Evolutionary conservation across 352 stramenopile species (phyloP), one percentile per base, ranked within the genome.

Genomic region (Pythium aquatile): DNA sequence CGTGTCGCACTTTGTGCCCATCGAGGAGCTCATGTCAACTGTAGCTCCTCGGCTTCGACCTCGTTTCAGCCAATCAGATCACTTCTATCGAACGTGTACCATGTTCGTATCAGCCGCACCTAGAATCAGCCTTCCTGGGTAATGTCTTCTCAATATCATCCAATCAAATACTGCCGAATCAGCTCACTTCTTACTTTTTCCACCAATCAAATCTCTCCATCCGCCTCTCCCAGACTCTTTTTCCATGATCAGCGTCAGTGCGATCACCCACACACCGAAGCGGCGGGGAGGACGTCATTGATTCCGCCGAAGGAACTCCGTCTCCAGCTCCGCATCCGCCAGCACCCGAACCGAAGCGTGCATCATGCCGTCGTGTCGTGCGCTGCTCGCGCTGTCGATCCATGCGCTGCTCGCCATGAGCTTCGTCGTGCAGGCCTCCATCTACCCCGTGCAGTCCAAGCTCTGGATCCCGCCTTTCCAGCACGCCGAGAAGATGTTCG

Each of bases 401-500:
- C 44, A 51, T 51, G 44, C 44, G 44, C 44, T 51, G 44, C 44
- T 51, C 44, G 44, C 44, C n/a, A n/a, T 10, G 7, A 51, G 44
- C 9, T 17, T 32, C 35, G 24, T 35, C 55, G 51, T 58, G 17
- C 56, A 70, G 16, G 82, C 81, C 47, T 93, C 85, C 16, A 87
- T 91, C 53, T 93, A 93, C 61, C 77, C 76, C 6, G 69, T 93
- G 16, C n/a, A 76, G 46, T 91, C 79, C 65, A 82, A 76, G 58
- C 73, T 84, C 33, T 93, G 85, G 85, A 76, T 93, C 39, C 85
- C 85, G 2, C 79, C 86, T 3, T 93, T 89, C 64, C 86, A 95
- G 66, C 85, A 86, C 56, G 85, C 86, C 8, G 86, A 95, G 69
- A 95, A 95, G 70, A 81, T 95, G 54, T 95, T 95, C 66, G 86